These are phyloP conservation scores for Aspergillus melleus DNA, from an alignment of 2,329 filamentous ascomycete species.

Conservation along the genomic window DNA sequence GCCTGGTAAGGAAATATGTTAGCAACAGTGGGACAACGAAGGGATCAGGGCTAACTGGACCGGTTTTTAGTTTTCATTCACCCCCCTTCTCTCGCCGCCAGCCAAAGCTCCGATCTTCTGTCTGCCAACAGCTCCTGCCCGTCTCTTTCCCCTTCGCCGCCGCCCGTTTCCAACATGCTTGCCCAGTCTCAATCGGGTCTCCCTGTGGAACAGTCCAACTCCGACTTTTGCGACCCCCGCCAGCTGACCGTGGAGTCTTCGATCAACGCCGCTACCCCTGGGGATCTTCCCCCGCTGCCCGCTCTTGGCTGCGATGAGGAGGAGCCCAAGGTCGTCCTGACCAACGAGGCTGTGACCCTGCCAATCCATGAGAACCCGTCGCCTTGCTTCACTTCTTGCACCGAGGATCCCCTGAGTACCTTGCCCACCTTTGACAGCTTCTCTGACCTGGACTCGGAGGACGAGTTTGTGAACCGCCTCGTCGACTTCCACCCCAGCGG, in stretches of 20 bases:
- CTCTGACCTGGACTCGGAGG: constrained; percentile 87
- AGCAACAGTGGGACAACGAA: background rate
- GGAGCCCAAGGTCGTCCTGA: constrained; percentile 37
- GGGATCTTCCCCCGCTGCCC: constrained; percentile 63
- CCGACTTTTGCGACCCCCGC: constrained; percentile 88
- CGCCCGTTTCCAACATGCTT: constrained; percentile 71
- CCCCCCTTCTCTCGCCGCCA: constrained; percentile 64
- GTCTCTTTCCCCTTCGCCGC: constrained; percentile 83
- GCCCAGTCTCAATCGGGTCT: constrained; percentile 72
- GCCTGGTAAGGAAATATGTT: constrained; percentile 67
- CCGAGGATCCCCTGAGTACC: constrained; percentile 55
- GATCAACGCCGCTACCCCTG: constrained; percentile 46
- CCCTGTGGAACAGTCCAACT: constrained; percentile 63
- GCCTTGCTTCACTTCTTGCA: constrained; percentile 42
- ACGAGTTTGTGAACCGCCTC: constrained; percentile 76
- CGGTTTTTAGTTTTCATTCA: constrained; percentile 62
- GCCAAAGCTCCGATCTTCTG: constrained; percentile 67
- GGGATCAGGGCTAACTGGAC: constrained; percentile 11
- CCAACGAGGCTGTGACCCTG: constrained; percentile 37
- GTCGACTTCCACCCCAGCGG: constrained; percentile 65
- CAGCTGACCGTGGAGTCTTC: constrained; percentile 72
- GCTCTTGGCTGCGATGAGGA: constrained; percentile 52
- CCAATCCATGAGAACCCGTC: constrained; percentile 39
- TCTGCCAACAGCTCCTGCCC: constrained; percentile 70
- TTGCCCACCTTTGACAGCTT: constrained; percentile 79